Base-by-base conservation (phyloP, 768 basidiomycete species). In the Crucibulum laeve region DNA sequence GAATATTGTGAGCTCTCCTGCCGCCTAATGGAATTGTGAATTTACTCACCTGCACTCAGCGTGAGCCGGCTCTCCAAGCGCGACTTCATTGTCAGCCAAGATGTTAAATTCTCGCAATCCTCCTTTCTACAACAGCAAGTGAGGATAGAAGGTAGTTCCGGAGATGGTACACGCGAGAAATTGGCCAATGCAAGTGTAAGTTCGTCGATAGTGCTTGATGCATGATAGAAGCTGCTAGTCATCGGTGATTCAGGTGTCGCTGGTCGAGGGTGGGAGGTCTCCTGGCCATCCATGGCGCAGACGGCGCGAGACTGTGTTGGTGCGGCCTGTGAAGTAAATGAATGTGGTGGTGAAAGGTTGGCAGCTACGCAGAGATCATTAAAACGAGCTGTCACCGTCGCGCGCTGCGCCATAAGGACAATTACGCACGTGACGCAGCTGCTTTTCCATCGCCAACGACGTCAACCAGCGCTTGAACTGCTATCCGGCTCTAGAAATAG, bases 1-100 rank as follows among this genome's bases (percentile, higher is more conserved):
- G 21, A 45, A 40, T 7, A 10, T 6, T 14, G 21, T 40, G 18
- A 25, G 22, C 25, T n/a, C 21, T 25, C 22, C 30, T n/a, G 19
- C 18, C 35, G 19, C 39, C 25, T 17, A 43, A 40, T n/a, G 47
- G 11, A 26, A 53, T 11, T 41, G 40, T 15, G 32, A 21, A n/a
- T 28, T 22, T 25, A 71, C 85, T 55, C 55, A 93, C 92, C 91
- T 55, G 90, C 92, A 59, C 91, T 91, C 43, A 95, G 71, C 44
- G 84, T 79, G 49, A 96, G 69, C 44, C 87, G 70, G 47, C 75
- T 81, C 65, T 92, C 89, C 19, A 95, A 63, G 59, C 77, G 79
- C 37, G 78, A 70, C 67, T 84, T 89, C 41, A 79, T 67, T 25
- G 69, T 70, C 15, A 76, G 47, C 82, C 90, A 90, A 6, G 74